These are phyloP conservation scores for Coniochaeta sp. DNA, from an alignment of 2,329 filamentous ascomycete species.

Conservation along the genomic window DNA sequence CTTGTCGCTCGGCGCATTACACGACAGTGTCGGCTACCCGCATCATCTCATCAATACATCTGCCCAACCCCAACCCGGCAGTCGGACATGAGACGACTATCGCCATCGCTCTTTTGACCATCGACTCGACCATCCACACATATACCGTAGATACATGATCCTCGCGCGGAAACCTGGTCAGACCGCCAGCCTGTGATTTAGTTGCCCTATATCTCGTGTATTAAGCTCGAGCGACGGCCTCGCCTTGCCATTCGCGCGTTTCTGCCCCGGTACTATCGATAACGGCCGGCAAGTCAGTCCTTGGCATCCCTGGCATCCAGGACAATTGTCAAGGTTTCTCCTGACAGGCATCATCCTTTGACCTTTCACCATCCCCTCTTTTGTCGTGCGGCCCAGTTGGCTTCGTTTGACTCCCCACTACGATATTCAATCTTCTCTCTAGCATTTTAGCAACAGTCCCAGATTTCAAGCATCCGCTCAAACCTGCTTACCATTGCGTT, in stretches of 20 bases:
- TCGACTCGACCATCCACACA: background rate
- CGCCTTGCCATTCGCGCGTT: background rate
- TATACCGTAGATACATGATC: background rate
- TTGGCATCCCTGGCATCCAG: too few relatives aligned
- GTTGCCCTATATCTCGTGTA: background rate
- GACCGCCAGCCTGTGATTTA: background rate
- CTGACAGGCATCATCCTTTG: background rate
- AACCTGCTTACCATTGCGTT: background rate
- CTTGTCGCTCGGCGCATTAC: background rate
- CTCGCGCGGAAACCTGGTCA: background rate
- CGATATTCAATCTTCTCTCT: background rate
- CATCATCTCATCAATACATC: background rate
- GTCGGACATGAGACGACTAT: background rate
- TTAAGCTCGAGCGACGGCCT: background rate
- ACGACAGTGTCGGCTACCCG: background rate
- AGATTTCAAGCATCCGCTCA: background rate
- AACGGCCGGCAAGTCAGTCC: background rate
- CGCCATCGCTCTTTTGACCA: background rate
- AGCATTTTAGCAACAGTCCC: background rate
- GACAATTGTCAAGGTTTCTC: slow-evolving; percentile 1
- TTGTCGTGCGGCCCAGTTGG: background rate
- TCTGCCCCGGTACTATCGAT: background rate
- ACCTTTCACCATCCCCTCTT: background rate
- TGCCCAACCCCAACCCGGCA: background rate
- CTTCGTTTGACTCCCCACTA: background rate